Evolutionary conservation across 2,329 filamentous ascomycete genomes (phyloP), one percentile per base, ranked within the genome.

Genomic region (Colletotrichum spinosum): DNA sequence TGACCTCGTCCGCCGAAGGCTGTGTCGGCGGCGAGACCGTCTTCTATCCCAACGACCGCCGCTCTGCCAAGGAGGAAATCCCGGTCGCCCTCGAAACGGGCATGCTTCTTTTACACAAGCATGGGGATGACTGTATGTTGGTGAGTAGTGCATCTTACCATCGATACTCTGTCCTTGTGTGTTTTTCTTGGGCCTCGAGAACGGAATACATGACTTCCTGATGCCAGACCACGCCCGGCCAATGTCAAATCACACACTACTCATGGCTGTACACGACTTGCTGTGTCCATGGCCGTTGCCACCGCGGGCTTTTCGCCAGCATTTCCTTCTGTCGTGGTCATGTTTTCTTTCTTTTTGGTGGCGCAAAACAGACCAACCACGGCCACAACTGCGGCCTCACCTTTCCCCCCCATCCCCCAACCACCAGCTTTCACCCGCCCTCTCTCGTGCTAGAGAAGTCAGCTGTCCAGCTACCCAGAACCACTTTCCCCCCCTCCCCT

Each of bases 11-110:
- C 1, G 54, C 50, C 25, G 67, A 66, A 44, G 92, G 91, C 4
- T 97, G 94, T 71, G 77, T 86, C 25, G 95, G 95, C 25, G 95
- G 95, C 38, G 93, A 97, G 78, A 97, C 95, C 0, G 92, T 96
- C 38, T 97, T 97, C 77, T 97, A 97, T 74, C 92, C 92, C 0
- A 88, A 92, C 68, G 86, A 88, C 70, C 80, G 84, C 48, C 80
- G 81, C 66, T 77, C 83, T 3, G 74, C 82, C 15, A 83, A 84
- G 15, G 87, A 92, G 70, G 92, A 91, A 15, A 86, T 97, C 55
- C 84, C 88, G 1, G 88, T 97, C 7, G 85, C 85, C 1, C 87
- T 92, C 10, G 92, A 97, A 75, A 90, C 90, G n/a, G 95, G 95
- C 2, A 91, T 95, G 85, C 86, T 93, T 39, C 82, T 97, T 35